Conservation (phyloP, 768 basidiomycete genomes). For the Termitomyces sp. region DNA sequence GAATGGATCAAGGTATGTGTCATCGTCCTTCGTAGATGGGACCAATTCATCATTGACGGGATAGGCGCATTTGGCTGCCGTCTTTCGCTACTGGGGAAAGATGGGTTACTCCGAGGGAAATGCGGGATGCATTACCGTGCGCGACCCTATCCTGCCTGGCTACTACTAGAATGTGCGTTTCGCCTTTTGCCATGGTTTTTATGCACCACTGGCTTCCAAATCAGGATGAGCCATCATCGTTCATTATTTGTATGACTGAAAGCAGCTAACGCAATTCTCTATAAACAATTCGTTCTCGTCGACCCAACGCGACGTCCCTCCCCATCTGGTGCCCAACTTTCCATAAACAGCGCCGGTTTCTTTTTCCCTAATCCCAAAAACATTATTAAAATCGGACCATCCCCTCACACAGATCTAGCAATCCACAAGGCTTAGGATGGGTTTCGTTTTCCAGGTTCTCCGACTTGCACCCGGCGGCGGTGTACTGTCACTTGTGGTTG, state of each 20-base stretch:
- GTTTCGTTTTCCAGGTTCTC: slow-evolving; percentile 93
- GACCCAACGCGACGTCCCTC: slow-evolving; percentile 19
- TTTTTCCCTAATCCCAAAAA: slow-evolving; percentile 16
- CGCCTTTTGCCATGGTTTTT: background rate
- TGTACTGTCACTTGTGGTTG: slow-evolving; percentile 89
- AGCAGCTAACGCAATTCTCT: background rate
- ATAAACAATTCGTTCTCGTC: slow-evolving; percentile 21
- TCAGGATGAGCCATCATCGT: slow-evolving; percentile 22
- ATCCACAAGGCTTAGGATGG: slow-evolving; percentile 50
- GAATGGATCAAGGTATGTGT: slow-evolving; percentile 21
- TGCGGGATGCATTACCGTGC: slow-evolving; percentile 47
- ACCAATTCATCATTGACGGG: background rate
- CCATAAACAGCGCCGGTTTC: slow-evolving; percentile 22
- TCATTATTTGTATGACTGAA: slow-evolving; percentile 22
- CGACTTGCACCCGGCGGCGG: slow-evolving; percentile 95
- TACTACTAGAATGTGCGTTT: slow-evolving; percentile 17
- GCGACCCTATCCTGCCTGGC: slow-evolving; percentile 24
- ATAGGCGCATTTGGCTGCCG: slow-evolving; percentile 21
- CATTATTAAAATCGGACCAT: background rate
- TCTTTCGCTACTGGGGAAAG: slow-evolving; percentile 26
- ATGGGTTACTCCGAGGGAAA: slow-evolving; percentile 44
- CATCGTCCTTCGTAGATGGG: background rate
- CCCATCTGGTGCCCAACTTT: slow-evolving; percentile 21
- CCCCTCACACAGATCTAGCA: slow-evolving; percentile 23
- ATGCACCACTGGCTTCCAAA: too few species aligned